phyloP scores from a whole-genome alignment of 2,329 filamentous ascomycete species.

The Achaetomium macrosporum region DNA sequence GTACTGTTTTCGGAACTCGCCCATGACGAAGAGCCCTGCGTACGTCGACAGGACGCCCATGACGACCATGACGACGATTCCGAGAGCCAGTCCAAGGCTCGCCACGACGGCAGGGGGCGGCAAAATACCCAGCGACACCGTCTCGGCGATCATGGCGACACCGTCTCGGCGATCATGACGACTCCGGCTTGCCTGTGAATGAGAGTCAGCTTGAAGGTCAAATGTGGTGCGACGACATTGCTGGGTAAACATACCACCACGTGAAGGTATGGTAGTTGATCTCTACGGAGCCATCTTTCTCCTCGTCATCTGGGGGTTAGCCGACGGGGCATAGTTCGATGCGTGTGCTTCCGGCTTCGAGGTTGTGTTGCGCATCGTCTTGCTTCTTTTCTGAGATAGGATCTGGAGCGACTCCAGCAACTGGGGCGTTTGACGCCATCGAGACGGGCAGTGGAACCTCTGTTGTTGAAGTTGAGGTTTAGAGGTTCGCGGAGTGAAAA shows the following conservation, averaged over 20 bases:
- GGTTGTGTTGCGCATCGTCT: not conserved
- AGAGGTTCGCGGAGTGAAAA: not conserved
- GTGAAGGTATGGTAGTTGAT: constrained; percentile 17
- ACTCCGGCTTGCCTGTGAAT: constrained; percentile 37
- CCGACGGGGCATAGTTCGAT: not conserved
- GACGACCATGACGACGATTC: constrained; percentile 65
- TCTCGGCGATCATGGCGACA: constrained; percentile 42
- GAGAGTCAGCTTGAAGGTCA: constrained; percentile 1
- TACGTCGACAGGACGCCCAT: constrained; percentile 63
- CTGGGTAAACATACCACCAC: constrained; percentile 14
- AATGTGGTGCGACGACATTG: not conserved
- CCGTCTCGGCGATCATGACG: constrained; percentile 40
- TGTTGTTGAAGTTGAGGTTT: not conserved
- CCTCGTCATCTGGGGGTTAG: not conserved
- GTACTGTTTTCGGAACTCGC: constrained; percentile 65
- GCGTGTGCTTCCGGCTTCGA: not conserved
- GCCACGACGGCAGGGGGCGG: constrained; percentile 72
- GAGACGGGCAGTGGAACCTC: not conserved
- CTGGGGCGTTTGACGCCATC: constrained; percentile 8
- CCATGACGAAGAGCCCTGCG: constrained; percentile 45
- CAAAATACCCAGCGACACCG: constrained; percentile 50
- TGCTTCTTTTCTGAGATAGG: constrained; percentile 5
- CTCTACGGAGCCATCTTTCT: constrained; percentile 2
- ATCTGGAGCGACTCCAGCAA: constrained; percentile 3
- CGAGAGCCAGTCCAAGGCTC: constrained; percentile 63